These are phyloP conservation scores for Yamadazyma triangularis DNA, from an alignment of 1,139 yeast genomes.

Conservation along the genomic window DNA sequence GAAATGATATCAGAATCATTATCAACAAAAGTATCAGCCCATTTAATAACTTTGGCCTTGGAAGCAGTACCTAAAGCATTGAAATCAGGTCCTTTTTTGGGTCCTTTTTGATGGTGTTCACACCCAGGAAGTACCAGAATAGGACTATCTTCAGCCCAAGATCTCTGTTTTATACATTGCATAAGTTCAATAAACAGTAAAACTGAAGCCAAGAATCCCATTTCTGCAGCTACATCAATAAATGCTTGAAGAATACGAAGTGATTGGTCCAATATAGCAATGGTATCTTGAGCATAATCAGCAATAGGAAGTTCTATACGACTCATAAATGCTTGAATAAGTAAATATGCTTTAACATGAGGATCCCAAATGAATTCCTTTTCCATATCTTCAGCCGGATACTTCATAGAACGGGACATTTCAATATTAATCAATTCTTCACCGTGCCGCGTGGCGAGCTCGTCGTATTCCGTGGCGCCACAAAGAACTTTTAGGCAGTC, in stretches of 20 bases:
- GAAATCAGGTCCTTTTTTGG: slow-evolving; percentile 6
- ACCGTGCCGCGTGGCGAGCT: slow-evolving; percentile 90
- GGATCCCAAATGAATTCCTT: slow-evolving; percentile 89
- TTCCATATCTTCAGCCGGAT: slow-evolving; percentile 63
- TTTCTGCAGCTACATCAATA: slow-evolving; percentile 84
- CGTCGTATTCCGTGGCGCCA: slow-evolving; percentile 86
- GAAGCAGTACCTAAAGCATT: slow-evolving; percentile 15
- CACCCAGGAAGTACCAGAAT: slow-evolving; percentile 70
- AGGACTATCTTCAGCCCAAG: slow-evolving; percentile 80
- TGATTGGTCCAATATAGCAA: slow-evolving; percentile 89
- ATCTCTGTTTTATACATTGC: slow-evolving; percentile 87
- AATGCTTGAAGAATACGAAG: slow-evolving; percentile 91
- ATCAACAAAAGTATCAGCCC: slow-evolving; percentile 33
- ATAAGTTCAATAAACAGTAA: slow-evolving; percentile 60
- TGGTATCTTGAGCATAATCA: slow-evolving; percentile 91
- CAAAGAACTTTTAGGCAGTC: slow-evolving; percentile 71
- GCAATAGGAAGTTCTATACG: slow-evolving; percentile 87
- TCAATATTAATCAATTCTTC: slow-evolving; percentile 91
- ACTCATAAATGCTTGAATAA: slow-evolving; percentile 83
- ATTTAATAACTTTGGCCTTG: slow-evolving; percentile 19
- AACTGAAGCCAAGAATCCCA: slow-evolving; percentile 66
- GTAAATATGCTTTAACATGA: slow-evolving; percentile 82
- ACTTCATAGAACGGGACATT: slow-evolving; percentile 77
- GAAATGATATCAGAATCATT: slow-evolving; percentile 12
- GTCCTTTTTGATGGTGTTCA: not conserved